Base-by-base conservation (phyloP, 2,329 filamentous ascomycete species). In the Cadophora sp. region DNA sequence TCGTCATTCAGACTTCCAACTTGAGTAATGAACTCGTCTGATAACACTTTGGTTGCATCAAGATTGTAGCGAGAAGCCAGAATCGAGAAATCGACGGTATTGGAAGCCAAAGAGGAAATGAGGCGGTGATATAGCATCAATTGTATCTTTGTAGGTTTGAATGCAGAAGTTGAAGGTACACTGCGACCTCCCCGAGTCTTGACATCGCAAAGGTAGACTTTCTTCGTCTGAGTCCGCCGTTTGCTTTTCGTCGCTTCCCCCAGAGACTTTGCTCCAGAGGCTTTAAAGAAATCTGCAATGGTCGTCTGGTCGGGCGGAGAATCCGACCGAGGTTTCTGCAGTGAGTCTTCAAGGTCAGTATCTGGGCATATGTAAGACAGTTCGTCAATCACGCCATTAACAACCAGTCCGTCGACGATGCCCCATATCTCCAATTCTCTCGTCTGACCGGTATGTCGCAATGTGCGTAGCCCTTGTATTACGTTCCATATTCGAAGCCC, bases 341-440 rank as follows among this genome's bases (percentile, higher is more conserved):
- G 24, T 12, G 69, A 70, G 48, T 76, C 69, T 77, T 96, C 92
- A 11, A 92, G 86, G 29, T 88, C 86, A 0, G 86, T 81, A 72
- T 97, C 91, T 0, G 94, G 93, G 74, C 93, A 93, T 24, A 88
- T 83, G 74, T 91, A 91, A 65, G 89, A 93, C 19, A 98, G 80
- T 74, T 94, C 89, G 77, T 99, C 96, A 71, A 99, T 97, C 61
- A 98, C 83, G 1, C 96, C 96, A 74, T 92, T 96, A 68, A 98
- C 89, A 26, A 97, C 83, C 74, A 97, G 87, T 1, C 91, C 93
- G 67, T 96, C 89, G 1, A 97, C 79, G 14, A 91, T 81, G 0
- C 95, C 96, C 93, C 95, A 97, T 3, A 98, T 85, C 74, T 94
- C 91, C 29, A 95, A 78, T 79, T 95, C 92, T 22, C 92, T 84